These are phyloP conservation scores for Globisporangium takayamanum DNA, from an alignment of 352 stramenopile species.

Conservation along the genomic window DNA sequence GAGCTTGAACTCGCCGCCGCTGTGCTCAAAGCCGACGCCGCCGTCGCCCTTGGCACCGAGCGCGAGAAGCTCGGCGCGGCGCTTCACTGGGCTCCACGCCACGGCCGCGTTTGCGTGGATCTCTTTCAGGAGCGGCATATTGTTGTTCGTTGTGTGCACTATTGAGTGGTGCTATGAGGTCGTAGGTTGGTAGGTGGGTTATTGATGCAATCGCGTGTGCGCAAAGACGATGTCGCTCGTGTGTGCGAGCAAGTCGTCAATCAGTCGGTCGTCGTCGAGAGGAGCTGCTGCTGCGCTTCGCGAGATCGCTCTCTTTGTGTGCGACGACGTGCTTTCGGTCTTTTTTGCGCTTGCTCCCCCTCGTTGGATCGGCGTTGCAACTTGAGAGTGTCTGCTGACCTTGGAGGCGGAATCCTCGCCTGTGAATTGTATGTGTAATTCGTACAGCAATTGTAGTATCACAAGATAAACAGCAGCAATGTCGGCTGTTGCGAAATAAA, in stretches of 20 bases:
- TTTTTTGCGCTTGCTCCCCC: not conserved
- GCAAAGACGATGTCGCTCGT: not conserved
- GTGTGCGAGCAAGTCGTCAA: not conserved
- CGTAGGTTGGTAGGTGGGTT: not conserved
- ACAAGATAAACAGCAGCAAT: too few relatives aligned
- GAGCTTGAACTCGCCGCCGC: slow-evolving; percentile 95
- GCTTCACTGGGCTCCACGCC: slow-evolving; percentile 83
- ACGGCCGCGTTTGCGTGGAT: slow-evolving; percentile 85
- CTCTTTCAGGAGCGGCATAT: slow-evolving; percentile 89
- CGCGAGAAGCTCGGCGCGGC: slow-evolving; percentile 71
- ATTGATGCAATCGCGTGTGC: not conserved
- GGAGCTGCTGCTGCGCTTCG: too few relatives aligned
- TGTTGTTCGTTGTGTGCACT: not conserved
- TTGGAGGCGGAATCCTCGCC: too few relatives aligned
- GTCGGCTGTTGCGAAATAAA: not conserved
- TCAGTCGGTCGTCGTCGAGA: not conserved
- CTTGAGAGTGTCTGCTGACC: too few relatives aligned
- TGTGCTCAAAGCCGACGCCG: slow-evolving; percentile 96
- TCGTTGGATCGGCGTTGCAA: not conserved
- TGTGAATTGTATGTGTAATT: too few relatives aligned
- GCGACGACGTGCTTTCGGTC: not conserved
- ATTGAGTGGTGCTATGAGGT: not conserved
- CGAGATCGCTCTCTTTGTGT: not conserved
- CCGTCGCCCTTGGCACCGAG: slow-evolving; percentile 93
- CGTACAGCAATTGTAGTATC: too few relatives aligned